phyloP scores from a whole-genome alignment of 2,329 filamentous ascomycete genomes.

The Fusarium tjaetaba region DNA sequence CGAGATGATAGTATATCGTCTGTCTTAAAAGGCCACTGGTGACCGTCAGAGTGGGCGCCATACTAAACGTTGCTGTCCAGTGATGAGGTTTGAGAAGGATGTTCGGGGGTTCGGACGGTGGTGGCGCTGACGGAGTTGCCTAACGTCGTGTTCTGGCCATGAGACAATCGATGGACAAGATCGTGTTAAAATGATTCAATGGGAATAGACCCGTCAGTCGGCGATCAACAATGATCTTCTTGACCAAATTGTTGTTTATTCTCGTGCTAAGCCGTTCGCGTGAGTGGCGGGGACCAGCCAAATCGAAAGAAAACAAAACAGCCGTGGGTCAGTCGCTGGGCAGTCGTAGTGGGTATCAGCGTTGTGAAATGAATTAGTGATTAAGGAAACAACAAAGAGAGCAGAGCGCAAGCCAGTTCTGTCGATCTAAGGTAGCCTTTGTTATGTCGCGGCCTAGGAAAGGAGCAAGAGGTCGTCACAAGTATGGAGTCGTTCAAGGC shows the following conservation, averaged over 20 bases:
- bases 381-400: slow-evolving; percentile 27
- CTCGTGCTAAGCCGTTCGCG: slow-evolving; percentile 37
- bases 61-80: slow-evolving; percentile 47
- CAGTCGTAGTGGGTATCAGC: slow-evolving; percentile 29
- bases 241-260: slow-evolving; percentile 27
- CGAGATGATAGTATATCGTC: slow-evolving; percentile 76
- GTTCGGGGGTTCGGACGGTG: slow-evolving; percentile 13
- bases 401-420: neutral
- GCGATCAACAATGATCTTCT: slow-evolving; percentile 13
- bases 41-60: slow-evolving; percentile 64
- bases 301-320: slow-evolving; percentile 45
- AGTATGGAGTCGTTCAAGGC: slow-evolving; percentile 27
- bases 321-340: slow-evolving; percentile 31
- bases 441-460: slow-evolving; percentile 2
- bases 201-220: slow-evolving; percentile 1
- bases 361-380: slow-evolving; percentile 34
- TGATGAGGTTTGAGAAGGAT: slow-evolving; percentile 12
- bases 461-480: slow-evolving; percentile 22
- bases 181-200: slow-evolving; percentile 2
- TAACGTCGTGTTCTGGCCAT: slow-evolving; percentile 45
- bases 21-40: slow-evolving; percentile 66
- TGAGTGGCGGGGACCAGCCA: slow-evolving; percentile 36
- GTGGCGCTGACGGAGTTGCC: slow-evolving; percentile 29
- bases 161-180: slow-evolving; percentile 23
- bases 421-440: neutral